These are phyloP conservation scores for Plasmopara viticola DNA, from an alignment of 352 stramenopile genomes.

Conservation along the genomic window DNA sequence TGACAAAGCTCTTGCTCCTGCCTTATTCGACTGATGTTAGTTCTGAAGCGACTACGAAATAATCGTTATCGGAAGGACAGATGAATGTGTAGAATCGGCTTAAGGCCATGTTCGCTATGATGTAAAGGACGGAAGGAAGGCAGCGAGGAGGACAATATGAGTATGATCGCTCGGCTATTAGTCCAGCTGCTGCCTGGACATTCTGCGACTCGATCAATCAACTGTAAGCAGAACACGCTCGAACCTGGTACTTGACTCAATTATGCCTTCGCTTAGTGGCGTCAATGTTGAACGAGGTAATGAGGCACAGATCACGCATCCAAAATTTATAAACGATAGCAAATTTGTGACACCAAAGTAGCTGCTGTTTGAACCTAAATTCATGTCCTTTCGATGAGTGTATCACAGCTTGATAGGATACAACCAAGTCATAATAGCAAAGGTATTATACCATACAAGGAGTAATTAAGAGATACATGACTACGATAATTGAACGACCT, in stretches of 20 bases:
- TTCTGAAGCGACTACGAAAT: slow-evolving; percentile 6
- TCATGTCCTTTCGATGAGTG: no score
- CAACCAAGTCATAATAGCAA: no score
- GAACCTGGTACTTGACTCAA: not conserved
- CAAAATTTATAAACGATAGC: no score
- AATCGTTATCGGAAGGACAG: not conserved
- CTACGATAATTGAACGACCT: no score
- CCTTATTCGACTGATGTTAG: slow-evolving; percentile 10
- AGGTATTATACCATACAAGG: no score
- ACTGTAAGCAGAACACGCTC: not conserved
- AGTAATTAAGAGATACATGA: no score
- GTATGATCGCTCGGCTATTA: slow-evolving; percentile 18
- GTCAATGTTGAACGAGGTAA: no score
- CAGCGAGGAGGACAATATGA: not conserved
- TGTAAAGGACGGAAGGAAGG: slow-evolving; percentile 5
- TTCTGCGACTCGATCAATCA: slow-evolving; percentile 16
- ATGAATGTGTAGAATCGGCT: slow-evolving; percentile 1
- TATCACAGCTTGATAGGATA: no score
- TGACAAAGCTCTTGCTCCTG: slow-evolving; percentile 1
- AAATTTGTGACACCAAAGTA: no score
- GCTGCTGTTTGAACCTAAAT: no score
- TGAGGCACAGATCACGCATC: no score
- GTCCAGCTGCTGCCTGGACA: slow-evolving; percentile 11
- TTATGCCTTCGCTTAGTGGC: not conserved
- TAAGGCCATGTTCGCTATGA: not conserved